phyloP scores from a whole-genome alignment of 257 asterid species.

The Henckelia pumila region DNA sequence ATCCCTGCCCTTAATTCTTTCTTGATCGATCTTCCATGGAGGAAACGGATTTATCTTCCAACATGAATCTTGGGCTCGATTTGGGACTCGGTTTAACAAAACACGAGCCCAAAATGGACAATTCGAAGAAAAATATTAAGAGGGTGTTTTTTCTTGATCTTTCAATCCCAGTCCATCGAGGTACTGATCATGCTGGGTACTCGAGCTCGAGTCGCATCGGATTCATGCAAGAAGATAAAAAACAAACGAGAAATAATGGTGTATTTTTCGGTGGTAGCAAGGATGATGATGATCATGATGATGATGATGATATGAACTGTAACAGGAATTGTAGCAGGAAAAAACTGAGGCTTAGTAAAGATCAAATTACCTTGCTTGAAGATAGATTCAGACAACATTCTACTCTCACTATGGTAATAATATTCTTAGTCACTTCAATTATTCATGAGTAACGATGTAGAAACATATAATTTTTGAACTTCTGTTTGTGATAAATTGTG shows the following conservation, averaged over 20 bases:
- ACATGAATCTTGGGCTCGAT: conserved; percentile 27
- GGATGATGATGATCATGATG: conserved; percentile 23
- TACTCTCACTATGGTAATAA: conserved; percentile 43
- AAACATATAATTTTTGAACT: too few relatives aligned
- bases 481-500: neutral
- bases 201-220: conserved; percentile 27
- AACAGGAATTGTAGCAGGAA: conserved; percentile 31
- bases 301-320: conserved; percentile 14
- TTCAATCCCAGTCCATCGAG: conserved; percentile 30
- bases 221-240: conserved; percentile 10
- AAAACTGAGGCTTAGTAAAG: conserved; percentile 54
- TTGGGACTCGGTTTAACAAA: conserved; percentile 36
- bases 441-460: too few relatives aligned
- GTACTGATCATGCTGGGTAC: neutral
- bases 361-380: conserved; percentile 48
- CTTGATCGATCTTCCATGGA: conserved; percentile 28
- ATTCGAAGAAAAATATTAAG: conserved; percentile 17
- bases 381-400: conserved; percentile 44
- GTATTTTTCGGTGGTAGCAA: neutral
- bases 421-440: neutral
- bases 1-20: neutral
- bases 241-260: conserved; percentile 9
- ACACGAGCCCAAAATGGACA: conserved; percentile 23
- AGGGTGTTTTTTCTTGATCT: conserved; percentile 29
- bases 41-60: conserved; percentile 28